Percentiles rank a stretch among this genome's conserved stretches.
phyloP scores from a whole-genome alignment of 1,284 basidiomycete genomes.

The Salmacisia buchloeana region DNA sequence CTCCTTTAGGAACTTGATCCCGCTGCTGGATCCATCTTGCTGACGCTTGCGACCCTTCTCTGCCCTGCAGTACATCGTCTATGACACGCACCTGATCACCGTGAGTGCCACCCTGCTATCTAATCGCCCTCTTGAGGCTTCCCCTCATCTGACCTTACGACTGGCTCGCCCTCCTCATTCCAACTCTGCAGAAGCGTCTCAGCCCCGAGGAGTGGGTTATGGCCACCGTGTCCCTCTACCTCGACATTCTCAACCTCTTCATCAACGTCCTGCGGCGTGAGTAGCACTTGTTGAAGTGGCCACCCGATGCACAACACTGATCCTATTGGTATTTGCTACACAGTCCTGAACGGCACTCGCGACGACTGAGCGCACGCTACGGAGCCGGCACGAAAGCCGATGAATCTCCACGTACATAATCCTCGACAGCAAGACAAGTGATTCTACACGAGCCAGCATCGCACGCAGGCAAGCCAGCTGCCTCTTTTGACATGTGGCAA shows the following conservation, averaged over 20 bases:
- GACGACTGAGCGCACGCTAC: background rate
- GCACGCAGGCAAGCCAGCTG: no score
- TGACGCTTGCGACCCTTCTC: background rate
- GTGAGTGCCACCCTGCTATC: background rate
- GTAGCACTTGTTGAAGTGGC: no score
- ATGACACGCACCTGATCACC: conserved; percentile 75
- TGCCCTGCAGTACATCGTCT: conserved; percentile 52
- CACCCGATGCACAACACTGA: background rate
- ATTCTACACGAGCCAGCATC: no score
- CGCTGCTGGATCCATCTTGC: background rate
- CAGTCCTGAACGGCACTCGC: conserved; percentile 2
- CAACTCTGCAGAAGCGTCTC: conserved; percentile 55
- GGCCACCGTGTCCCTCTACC: conserved; percentile 76
- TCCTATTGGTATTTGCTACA: background rate
- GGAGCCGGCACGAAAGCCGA: no score
- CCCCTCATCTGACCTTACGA: no score
- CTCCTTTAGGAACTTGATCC: conserved; percentile 47
- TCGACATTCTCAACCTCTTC: conserved; percentile 70
- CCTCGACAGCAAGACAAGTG: no score
- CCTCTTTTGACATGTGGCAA: no score
- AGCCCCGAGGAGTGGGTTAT: conserved; percentile 83
- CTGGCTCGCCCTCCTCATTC: background rate
- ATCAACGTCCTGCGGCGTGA: conserved; percentile 60
- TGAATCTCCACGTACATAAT: no score
- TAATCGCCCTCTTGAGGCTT: no score